These are phyloP conservation scores for Proteromonas lacertae DNA, from an alignment of 352 stramenopile genomes.

Conservation along the genomic window DNA sequence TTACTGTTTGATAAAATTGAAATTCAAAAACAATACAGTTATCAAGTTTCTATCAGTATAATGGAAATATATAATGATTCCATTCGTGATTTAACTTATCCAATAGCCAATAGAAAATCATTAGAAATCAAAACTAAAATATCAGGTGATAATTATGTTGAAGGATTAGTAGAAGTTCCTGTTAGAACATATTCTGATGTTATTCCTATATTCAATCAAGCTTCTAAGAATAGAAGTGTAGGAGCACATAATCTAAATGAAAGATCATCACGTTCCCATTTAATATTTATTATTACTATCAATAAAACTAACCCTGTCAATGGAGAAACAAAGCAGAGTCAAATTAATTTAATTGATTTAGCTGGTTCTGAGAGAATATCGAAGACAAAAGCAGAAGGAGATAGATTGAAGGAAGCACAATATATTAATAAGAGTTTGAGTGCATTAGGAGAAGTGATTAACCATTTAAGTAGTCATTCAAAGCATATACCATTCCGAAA, in stretches of 20 bases:
- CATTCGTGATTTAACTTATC: slow-evolving; percentile 34
- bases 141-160: slow-evolving; percentile 25
- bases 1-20: slow-evolving; percentile 26
- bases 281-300: no score
- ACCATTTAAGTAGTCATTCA: slow-evolving; percentile 46
- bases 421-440: slow-evolving; percentile 72
- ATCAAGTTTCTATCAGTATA: slow-evolving; percentile 37
- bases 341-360: no score
- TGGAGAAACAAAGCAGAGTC: no score
- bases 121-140: slow-evolving; percentile 38
- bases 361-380: no score
- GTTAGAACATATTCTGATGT: slow-evolving; percentile 25
- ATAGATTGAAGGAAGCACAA: slow-evolving; percentile 60
- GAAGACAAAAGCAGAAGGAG: slow-evolving; percentile 39
- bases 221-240: slow-evolving; percentile 42
- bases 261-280: slow-evolving; percentile 42
- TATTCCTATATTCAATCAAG: slow-evolving; percentile 31
- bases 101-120: no score
- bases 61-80: slow-evolving; percentile 59
- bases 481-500: no score
- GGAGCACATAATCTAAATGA: slow-evolving; percentile 57
- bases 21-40: slow-evolving; percentile 10
- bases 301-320: no score
- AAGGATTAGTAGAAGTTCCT: slow-evolving; percentile 49
- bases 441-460: slow-evolving; percentile 43